Evolutionary conservation across 2,329 filamentous ascomycete genomes (phyloP), one percentile per base, ranked within the genome.

Genomic region (Ceratocystis lukuohia): DNA sequence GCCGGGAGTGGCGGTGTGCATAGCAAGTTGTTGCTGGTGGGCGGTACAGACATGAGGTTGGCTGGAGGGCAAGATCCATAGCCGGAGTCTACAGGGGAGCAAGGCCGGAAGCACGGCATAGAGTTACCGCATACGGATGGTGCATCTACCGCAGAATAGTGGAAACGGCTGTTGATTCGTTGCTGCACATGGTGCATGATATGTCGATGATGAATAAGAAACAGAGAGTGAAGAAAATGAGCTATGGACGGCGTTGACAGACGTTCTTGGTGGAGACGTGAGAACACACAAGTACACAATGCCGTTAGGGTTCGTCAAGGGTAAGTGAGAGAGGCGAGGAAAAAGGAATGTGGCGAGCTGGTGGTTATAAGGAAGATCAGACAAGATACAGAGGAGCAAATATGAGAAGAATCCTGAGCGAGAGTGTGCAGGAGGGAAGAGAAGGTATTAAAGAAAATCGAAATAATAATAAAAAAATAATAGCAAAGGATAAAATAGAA

Each of bases 171-270:
- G 56, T 59, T 33, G 28, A 59, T 7, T 59, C n/a, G 56, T 30
- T 59, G 28, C 56, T 59, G 56, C 56, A 59, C 80, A 80, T 83
- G 79, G 78, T 83, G 81, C 82, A 84, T 84, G 76, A 75, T 83
- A 78, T 59, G 25, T 6, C 20, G 46, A 66, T 7, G n/a, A 20
- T 30, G 48, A 20, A 37, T 15, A 45, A 53, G 15, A 20, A 63
- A 48, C 5, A 1, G n/a, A 3, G 33, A 20, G 4, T 20, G 15
- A 33, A 30, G 20, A 53, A 53, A 15, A 53, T 10, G 22, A 15
- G 5, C 8, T n/a, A 6, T n/a, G 7, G 45, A 48, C 15, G 8
- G 15, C 48, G 22, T 53, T 12, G 48, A 30, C 8, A n/a, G 25
- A 25, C 4, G 56, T 59, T 17, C 6, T 37, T 15, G 25, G 17